Percentiles rank a stretch among this genome's conserved stretches.
Conservation (phyloP, 495 filamentous ascomycete species). For the Glonium stellatum region DNA sequence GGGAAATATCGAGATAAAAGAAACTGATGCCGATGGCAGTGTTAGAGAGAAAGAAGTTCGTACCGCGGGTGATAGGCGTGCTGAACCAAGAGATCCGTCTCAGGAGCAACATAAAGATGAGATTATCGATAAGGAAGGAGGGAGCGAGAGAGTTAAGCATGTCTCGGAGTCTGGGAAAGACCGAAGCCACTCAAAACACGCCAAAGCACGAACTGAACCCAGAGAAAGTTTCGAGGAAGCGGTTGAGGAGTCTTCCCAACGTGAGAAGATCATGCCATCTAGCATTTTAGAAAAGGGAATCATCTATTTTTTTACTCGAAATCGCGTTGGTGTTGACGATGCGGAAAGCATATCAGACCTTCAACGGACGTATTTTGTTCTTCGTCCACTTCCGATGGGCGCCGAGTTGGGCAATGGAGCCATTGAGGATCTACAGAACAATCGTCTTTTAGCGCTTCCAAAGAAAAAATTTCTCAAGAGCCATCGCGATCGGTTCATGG, state of each 20-base stretch:
- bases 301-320: constrained; percentile 89
- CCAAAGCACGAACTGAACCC: not conserved
- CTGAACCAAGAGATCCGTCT: too few species aligned
- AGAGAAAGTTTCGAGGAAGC: constrained; percentile 11
- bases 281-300: constrained; percentile 84
- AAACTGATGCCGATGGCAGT: not conserved
- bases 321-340: constrained; percentile 65
- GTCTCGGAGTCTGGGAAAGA: not conserved
- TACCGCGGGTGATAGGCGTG: too few species aligned
- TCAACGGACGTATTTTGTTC: constrained; percentile 72
- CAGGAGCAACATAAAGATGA: not conserved
- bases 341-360: constrained; percentile 66
- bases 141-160: constrained; percentile 1
- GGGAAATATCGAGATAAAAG: constrained; percentile 9
- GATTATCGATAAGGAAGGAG: not conserved
- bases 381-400: constrained; percentile 66
- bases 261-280: constrained; percentile 55
- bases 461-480: constrained; percentile 81
- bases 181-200: too few species aligned
- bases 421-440: constrained; percentile 57
- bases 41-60: not conserved
- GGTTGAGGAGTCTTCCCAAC: constrained; percentile 37
- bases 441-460: constrained; percentile 68
- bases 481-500: constrained; percentile 66
- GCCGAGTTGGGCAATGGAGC: constrained; percentile 59